A percentile compares a stretch with the other conserved stretches of the same genome.
These are phyloP conservation scores for Cladosporium sp. DNA, from an alignment of 2,329 filamentous ascomycete genomes.

Conservation along the genomic window DNA sequence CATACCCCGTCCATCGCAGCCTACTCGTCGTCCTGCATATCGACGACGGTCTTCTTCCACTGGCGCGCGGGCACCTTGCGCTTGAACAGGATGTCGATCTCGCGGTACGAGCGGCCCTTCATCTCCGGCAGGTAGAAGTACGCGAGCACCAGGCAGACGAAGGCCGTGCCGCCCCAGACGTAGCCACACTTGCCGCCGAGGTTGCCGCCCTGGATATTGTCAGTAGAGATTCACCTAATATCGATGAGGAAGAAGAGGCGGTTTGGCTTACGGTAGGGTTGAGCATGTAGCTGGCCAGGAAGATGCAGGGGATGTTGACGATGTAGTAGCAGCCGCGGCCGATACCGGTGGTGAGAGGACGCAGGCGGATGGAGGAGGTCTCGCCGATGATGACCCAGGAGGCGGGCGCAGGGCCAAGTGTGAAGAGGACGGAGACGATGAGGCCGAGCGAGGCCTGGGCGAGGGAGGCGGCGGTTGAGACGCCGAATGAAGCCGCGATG, in stretches of 20 bases:
- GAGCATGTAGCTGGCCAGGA: conserved; percentile 56
- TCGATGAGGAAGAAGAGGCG: conserved; percentile 1
- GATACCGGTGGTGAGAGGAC: conserved; percentile 58
- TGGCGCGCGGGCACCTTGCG: conserved; percentile 49
- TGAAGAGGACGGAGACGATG: conserved; percentile 61
- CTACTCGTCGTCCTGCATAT: conserved; percentile 59
- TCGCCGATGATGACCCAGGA: conserved; percentile 64
- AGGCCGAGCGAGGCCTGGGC: conserved; percentile 59
- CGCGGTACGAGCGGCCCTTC: conserved; percentile 53
- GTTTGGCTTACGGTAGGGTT: conserved; percentile 38
- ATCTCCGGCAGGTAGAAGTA: conserved; percentile 51
- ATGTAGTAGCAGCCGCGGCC: conserved; percentile 60
- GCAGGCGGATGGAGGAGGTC: conserved; percentile 58
- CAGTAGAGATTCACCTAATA: conserved; percentile 24
- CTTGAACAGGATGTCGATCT: conserved; percentile 56
- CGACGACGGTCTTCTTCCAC: conserved; percentile 50
- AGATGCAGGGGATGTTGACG: conserved; percentile 61
- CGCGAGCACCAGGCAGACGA: conserved; percentile 46
- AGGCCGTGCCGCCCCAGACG: conserved; percentile 53
- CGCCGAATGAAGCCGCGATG: conserved; percentile 50
- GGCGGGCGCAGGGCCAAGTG: conserved; percentile 55
- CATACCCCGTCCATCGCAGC: background rate
- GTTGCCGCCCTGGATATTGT: conserved; percentile 23
- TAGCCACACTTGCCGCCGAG: conserved; percentile 52
- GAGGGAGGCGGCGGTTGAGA: conserved; percentile 32